Evolutionary conservation across 2,329 filamentous ascomycete species (phyloP), one percentile per base, ranked within the genome.

Genomic region (Massarina eburnea): DNA sequence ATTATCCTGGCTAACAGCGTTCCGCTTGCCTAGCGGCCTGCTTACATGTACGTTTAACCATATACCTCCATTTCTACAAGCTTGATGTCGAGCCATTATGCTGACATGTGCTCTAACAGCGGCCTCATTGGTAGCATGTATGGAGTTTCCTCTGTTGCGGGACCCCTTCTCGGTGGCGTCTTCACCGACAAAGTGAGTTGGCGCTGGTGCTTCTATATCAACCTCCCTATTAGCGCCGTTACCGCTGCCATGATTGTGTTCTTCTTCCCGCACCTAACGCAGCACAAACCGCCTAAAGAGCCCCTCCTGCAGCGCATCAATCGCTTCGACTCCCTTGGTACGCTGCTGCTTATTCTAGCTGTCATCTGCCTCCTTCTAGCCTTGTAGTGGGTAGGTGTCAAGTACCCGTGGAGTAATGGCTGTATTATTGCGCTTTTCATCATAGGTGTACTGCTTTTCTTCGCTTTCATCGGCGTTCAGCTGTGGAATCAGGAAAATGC

Each of bases 21-120:
- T 66, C 8, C 71, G 72, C 3, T 61, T 73, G 21, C 46, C 46
- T n/a, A 43, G 55, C 51, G 55, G 35, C 52, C 35, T 12, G 61
- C 35, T 67, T 73, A 52, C 41, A 65, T 54, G 3, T n/a, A 63
- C 83, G 8, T 65, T 81, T 30, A 65, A 74, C 0, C 68, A 71
- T 39, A 57, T 66, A 6, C 64, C 72, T 0, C 64, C 71, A 0
- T 70, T 76, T 45, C 50, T 60, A 22, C 71, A 74, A 56, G 53
- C 70, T 19, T 71, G 74, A 2, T 65, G 55, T 10, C 71, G 58
- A 29, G 66, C 61, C 14, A n/a, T n/a, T n/a, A n/a, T n/a, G n/a
- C n/a, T n/a, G n/a, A n/a, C n/a, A n/a, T n/a, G n/a, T n/a, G n/a
- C n/a, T 29, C 17, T n/a, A n/a, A n/a, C n/a, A n/a, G n/a, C n/a